These are phyloP conservation scores for Musa schizocarpa DNA, from an alignment of 176 grass and related monocot species.

Conservation along the genomic window DNA sequence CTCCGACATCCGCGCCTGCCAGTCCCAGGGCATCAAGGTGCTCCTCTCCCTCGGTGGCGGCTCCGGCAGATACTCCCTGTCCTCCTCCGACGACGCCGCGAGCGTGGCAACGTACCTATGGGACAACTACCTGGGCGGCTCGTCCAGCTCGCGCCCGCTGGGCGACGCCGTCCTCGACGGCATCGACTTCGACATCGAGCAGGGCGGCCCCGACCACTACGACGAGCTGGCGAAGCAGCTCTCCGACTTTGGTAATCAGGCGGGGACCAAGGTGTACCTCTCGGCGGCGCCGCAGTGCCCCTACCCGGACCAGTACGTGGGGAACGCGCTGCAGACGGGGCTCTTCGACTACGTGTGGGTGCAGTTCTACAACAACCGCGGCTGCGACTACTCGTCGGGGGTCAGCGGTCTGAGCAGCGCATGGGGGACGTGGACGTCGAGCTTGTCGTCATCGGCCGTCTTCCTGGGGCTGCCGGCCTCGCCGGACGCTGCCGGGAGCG, in stretches of 20 bases:
- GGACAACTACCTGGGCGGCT: constrained; percentile 56
- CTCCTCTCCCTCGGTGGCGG: constrained; percentile 61
- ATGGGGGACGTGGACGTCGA: constrained; percentile 58
- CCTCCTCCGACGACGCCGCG: constrained; percentile 26
- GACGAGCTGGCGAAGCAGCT: constrained; percentile 42
- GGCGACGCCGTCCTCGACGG: constrained; percentile 56
- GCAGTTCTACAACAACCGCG: constrained; percentile 69
- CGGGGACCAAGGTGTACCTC: constrained; percentile 35
- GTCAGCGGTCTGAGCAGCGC: constrained; percentile 32
- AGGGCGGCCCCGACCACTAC: constrained; percentile 42
- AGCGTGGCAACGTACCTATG: constrained; percentile 51
- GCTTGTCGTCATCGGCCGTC: constrained; percentile 34
- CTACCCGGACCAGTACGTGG: constrained; percentile 43
- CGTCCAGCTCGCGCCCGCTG: constrained; percentile 39
- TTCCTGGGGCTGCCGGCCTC: constrained; percentile 60
- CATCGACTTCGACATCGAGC: constrained; percentile 77
- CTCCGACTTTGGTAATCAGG: constrained; percentile 29
- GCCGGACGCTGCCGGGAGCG: constrained; percentile 25
- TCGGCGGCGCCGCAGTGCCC: constrained; percentile 75
- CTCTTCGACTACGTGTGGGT: constrained; percentile 66
- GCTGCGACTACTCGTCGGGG: constrained; percentile 33
- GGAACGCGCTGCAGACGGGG: constrained; percentile 37
- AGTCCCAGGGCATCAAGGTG: constrained; percentile 42
- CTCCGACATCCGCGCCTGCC: constrained; percentile 44
- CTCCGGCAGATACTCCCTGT: constrained; percentile 39